A percentile compares a stretch with the other conserved stretches of the same genome.
These are phyloP conservation scores for Solanum sitiens DNA, from an alignment of 257 asterid species.

Conservation along the genomic window DNA sequence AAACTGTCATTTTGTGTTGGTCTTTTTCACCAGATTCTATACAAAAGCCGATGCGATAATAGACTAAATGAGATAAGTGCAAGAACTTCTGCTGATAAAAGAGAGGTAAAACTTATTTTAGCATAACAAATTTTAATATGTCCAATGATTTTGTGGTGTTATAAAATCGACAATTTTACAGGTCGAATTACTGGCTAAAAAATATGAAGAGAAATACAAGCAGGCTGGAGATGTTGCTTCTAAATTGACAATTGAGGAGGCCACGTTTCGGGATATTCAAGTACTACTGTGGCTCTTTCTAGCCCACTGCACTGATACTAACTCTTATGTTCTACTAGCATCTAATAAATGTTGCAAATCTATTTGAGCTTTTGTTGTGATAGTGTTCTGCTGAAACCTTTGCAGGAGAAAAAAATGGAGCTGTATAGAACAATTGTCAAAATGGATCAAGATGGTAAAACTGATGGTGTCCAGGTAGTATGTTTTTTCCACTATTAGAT, in stretches of 20 bases:
- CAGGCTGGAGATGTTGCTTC: slow-evolving; percentile 92
- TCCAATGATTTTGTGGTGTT: not conserved
- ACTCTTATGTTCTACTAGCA: not conserved
- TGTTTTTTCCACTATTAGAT: slow-evolving; percentile 4
- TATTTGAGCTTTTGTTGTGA: not conserved
- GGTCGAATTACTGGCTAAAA: slow-evolving; percentile 78
- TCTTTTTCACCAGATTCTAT: slow-evolving; percentile 55
- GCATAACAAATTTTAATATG: not conserved
- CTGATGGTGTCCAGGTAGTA: slow-evolving; percentile 63
- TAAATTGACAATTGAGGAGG: slow-evolving; percentile 84
- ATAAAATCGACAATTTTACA: slow-evolving; percentile 20
- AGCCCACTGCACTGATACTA: not conserved
- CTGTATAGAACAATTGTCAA: slow-evolving; percentile 70
- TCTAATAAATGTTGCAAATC: slow-evolving; percentile 1
- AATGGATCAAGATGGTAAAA: slow-evolving; percentile 65
- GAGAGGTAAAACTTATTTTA: slow-evolving; percentile 50
- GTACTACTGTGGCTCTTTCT: slow-evolving; percentile 22
- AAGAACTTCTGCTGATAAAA: slow-evolving; percentile 69
- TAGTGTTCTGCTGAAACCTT: not conserved
- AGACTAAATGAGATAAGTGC: slow-evolving; percentile 83
- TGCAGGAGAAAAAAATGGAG: slow-evolving; percentile 91
- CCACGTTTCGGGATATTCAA: slow-evolving; percentile 97
- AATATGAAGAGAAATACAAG: slow-evolving; percentile 90
- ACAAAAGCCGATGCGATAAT: slow-evolving; percentile 94
- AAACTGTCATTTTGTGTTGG: slow-evolving; percentile 3